A percentile compares a stretch with the other conserved stretches of the same genome.
Evolutionary conservation across 352 stramenopile genomes (phyloP).

Genomic region (Albugo laibachii): DNA sequence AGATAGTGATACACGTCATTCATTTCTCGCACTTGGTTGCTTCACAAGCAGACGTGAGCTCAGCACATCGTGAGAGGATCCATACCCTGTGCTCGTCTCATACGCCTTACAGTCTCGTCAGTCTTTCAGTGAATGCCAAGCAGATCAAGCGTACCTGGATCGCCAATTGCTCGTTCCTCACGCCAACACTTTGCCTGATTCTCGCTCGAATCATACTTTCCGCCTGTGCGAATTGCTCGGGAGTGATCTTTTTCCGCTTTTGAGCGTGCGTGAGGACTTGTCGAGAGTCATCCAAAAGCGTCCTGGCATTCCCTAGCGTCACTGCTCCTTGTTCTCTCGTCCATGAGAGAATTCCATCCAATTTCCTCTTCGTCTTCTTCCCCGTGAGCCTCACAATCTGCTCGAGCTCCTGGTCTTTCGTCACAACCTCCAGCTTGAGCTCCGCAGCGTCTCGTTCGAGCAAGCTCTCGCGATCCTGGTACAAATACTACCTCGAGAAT

Average conservation of each 20-base stretch:
- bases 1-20: conserved; percentile 54
- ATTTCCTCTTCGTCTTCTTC: conserved; percentile 11
- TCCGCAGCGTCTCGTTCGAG: conserved; percentile 21
- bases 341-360: conserved; percentile 31
- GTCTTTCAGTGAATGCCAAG: too few relatives aligned
- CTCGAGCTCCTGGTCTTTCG: conserved; percentile 34
- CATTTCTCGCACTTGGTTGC: conserved; percentile 24
- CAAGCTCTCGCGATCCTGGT: conserved; percentile 36
- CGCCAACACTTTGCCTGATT: conserved; percentile 40
- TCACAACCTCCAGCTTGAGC: conserved; percentile 24
- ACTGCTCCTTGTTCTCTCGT: conserved; percentile 14
- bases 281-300: too few relatives aligned
- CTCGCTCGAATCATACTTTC: conserved; percentile 25
- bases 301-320: conserved; percentile 7
- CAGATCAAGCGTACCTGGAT: conserved; percentile 18
- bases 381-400: conserved; percentile 31
- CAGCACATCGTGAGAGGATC: background rate
- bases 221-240: conserved; percentile 17
- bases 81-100: background rate
- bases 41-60: background rate
- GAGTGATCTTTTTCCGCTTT: conserved; percentile 17
- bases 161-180: conserved; percentile 41
- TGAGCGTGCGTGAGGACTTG: conserved; percentile 14
- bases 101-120: background rate
- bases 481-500: conserved; percentile 20